phyloP scores from a whole-genome alignment of 2,329 filamentous ascomycete species.

The Pyricularia grisea region DNA sequence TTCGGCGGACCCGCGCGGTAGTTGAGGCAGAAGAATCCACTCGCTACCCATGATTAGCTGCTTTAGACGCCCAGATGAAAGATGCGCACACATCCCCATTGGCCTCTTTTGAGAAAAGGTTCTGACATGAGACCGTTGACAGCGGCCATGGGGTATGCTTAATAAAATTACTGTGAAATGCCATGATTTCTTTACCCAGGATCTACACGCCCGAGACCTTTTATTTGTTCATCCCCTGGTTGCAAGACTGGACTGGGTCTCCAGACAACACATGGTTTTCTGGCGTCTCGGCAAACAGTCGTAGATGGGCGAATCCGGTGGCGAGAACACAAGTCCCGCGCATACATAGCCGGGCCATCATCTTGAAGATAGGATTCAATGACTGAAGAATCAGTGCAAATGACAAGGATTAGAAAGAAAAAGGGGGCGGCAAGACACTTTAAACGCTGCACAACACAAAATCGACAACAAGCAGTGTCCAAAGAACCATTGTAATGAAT shows the following conservation, averaged over 20 bases:
- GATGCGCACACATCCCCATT: neutral
- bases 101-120: neutral
- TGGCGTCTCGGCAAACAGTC: neutral
- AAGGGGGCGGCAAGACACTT: neutral
- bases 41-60: neutral
- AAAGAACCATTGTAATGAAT: neutral
- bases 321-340: neutral
- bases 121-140: neutral
- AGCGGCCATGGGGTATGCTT: neutral
- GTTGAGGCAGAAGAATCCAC: neutral
- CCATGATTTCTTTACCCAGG: neutral
- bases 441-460: neutral
- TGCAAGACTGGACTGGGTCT: neutral
- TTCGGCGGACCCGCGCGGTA: neutral
- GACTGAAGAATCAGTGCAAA: neutral
- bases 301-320: neutral
- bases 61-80: neutral
- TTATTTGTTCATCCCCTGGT: neutral
- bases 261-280: neutral
- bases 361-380: neutral
- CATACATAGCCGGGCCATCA: neutral
- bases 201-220: neutral
- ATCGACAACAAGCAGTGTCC: neutral
- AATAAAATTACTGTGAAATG: neutral
- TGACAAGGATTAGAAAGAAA: neutral